phyloP scores from a whole-genome alignment of 169 alveolate genomes.

The Plasmodium adleri region DNA sequence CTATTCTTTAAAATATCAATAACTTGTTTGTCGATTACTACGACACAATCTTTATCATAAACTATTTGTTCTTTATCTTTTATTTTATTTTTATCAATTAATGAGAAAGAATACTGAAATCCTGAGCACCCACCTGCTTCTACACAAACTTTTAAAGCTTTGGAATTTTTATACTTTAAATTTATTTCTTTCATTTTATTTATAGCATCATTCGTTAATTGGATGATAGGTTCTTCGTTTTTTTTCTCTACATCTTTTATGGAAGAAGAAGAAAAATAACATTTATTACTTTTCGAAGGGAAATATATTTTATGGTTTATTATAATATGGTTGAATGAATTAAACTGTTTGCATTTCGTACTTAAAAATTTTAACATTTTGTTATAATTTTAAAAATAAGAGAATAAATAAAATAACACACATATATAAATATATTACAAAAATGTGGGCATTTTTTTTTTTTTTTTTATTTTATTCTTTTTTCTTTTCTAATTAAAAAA shows the following conservation, averaged over 20 bases:
- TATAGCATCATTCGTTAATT: constrained; percentile 72
- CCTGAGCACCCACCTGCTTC: constrained; percentile 89
- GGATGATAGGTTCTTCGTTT: not conserved
- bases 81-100: constrained; percentile 73
- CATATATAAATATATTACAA: too few species aligned
- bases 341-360: not conserved
- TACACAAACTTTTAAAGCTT: constrained; percentile 77
- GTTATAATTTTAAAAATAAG: not conserved
- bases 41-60: constrained; percentile 72
- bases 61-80: constrained; percentile 75
- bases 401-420: too few species aligned
- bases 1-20: constrained; percentile 76
- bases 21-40: constrained; percentile 80
- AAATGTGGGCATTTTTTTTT: too few species aligned
- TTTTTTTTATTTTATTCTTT: too few species aligned
- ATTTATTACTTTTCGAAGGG: not conserved
- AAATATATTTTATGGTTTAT: not conserved
- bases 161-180: constrained; percentile 56
- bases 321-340: not conserved
- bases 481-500: too few species aligned
- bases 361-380: constrained; percentile 15
- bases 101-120: constrained; percentile 82
- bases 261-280: too few species aligned
- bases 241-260: too few species aligned
- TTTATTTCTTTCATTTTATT: constrained; percentile 76